Evolutionary conservation across 768 basidiomycete species (phyloP).

Genomic region (Macrolepiota dolichaula): DNA sequence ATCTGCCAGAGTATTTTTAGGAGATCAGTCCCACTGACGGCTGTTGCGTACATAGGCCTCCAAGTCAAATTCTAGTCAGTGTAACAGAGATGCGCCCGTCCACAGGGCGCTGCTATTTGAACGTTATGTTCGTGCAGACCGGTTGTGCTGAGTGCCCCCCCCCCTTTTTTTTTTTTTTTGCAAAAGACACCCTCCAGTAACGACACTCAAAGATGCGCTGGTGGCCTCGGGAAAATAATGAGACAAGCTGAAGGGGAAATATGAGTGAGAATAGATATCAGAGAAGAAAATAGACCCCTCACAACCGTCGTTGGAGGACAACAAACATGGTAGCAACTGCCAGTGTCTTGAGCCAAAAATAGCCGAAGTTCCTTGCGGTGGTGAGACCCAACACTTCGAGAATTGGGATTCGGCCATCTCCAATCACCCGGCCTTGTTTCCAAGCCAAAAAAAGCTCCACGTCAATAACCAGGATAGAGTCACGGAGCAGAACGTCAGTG

Average conservation of each 20-base stretch:
- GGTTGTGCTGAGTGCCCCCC: too few relatives aligned
- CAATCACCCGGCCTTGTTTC: neutral
- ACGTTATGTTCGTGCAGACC: too few relatives aligned
- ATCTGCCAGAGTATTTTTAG: constrained; percentile 14
- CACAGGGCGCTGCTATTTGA: neutral
- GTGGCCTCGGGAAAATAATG: neutral
- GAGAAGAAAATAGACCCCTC: neutral
- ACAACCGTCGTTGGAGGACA: neutral
- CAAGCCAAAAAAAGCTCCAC: neutral
- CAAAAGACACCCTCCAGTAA: neutral
- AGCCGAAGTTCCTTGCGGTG: neutral
- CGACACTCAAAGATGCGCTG: neutral
- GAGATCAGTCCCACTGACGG: neutral
- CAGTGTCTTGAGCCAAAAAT: neutral
- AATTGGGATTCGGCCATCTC: neutral
- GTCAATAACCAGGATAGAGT: too few relatives aligned
- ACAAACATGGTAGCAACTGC: neutral
- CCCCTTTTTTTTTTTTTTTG: too few relatives aligned
- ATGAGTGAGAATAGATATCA: neutral
- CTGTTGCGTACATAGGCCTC: neutral
- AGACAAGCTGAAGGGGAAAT: neutral
- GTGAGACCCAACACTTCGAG: neutral
- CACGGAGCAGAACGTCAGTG: too few relatives aligned
- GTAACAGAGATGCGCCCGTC: constrained; percentile 4
- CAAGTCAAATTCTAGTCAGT: neutral